A percentile compares a stretch with the other conserved stretches of the same genome.
Evolutionary conservation across 2,329 filamentous ascomycete genomes (phyloP).

Genomic region (Microdochium bolleyi): DNA sequence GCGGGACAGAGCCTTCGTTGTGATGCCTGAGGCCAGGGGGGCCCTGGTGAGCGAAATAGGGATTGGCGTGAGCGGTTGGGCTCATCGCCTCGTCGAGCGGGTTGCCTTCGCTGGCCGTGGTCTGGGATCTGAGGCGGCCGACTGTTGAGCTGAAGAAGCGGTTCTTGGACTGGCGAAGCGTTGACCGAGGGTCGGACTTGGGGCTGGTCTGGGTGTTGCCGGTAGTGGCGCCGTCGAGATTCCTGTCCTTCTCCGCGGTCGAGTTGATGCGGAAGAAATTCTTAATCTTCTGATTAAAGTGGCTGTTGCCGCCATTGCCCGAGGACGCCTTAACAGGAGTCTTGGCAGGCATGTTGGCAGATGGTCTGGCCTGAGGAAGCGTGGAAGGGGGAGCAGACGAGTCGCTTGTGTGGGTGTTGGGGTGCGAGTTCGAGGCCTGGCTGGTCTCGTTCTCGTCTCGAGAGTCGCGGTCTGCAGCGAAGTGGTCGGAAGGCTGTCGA

Average conservation of each 20-base stretch:
- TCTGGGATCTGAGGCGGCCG: slow-evolving; percentile 80
- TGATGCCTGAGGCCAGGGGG: slow-evolving; percentile 89
- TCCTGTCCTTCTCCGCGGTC: slow-evolving; percentile 27
- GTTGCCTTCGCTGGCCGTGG: slow-evolving; percentile 88
- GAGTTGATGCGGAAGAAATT: slow-evolving; percentile 64
- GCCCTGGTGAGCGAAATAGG: slow-evolving; percentile 95
- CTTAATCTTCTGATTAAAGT: slow-evolving; percentile 61
- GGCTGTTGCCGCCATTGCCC: slow-evolving; percentile 39
- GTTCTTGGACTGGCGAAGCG: slow-evolving; percentile 60
- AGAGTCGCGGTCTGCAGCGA: not conserved
- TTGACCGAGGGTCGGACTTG: slow-evolving; percentile 52
- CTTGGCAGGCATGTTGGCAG: slow-evolving; percentile 43
- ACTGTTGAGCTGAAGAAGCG: slow-evolving; percentile 76
- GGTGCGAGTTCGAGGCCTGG: slow-evolving; percentile 5
- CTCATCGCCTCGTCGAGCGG: slow-evolving; percentile 81
- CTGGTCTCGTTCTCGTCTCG: not conserved
- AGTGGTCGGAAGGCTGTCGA: not conserved
- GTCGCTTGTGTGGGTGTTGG: slow-evolving; percentile 11
- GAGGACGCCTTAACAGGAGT: slow-evolving; percentile 26
- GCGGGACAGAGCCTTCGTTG: slow-evolving; percentile 87
- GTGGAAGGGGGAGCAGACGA: slow-evolving; percentile 5
- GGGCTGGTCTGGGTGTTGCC: slow-evolving; percentile 40
- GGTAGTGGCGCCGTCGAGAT: slow-evolving; percentile 13
- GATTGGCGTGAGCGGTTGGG: slow-evolving; percentile 89
- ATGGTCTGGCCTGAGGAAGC: slow-evolving; percentile 1